Conservation (phyloP, 2,329 filamentous ascomycete genomes). For the Diaporthe vaccinii region DNA sequence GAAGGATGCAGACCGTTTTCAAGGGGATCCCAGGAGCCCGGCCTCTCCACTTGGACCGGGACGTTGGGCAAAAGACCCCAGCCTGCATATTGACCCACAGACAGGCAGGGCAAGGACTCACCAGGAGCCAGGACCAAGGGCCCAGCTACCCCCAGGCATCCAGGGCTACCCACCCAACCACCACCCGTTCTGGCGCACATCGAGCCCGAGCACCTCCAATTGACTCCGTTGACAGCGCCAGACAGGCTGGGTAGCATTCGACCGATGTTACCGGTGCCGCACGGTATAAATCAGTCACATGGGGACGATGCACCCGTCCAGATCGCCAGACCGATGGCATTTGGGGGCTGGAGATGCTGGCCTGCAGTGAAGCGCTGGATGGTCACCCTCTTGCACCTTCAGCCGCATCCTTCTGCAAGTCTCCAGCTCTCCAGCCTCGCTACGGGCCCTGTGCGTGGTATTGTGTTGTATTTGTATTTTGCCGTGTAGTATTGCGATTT, state of each 20-base stretch:
- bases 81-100: conserved; percentile 16
- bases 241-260: conserved; percentile 13
- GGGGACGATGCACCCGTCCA: conserved; percentile 12
- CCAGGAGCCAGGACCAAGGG: background rate
- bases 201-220: background rate
- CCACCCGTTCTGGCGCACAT: background rate
- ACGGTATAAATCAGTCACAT: background rate
- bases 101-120: background rate
- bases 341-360: conserved; percentile 23
- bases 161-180: background rate
- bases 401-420: conserved; percentile 30
- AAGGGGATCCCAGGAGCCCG: background rate
- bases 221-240: conserved; percentile 3
- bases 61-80: conserved; percentile 17
- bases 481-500: background rate
- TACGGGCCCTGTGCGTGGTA: background rate
- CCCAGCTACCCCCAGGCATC: background rate
- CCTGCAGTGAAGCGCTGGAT: conserved; percentile 1
- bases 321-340: conserved; percentile 13
- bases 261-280: background rate
- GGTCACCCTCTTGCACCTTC: conserved; percentile 6
- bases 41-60: conserved; percentile 1
- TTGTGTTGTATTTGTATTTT: background rate
- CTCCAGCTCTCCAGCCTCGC: conserved; percentile 3
- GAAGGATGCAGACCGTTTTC: conserved; percentile 14